Base-by-base conservation (phyloP, 148 eudicot species). In the Fallopia convolvulus region DNA sequence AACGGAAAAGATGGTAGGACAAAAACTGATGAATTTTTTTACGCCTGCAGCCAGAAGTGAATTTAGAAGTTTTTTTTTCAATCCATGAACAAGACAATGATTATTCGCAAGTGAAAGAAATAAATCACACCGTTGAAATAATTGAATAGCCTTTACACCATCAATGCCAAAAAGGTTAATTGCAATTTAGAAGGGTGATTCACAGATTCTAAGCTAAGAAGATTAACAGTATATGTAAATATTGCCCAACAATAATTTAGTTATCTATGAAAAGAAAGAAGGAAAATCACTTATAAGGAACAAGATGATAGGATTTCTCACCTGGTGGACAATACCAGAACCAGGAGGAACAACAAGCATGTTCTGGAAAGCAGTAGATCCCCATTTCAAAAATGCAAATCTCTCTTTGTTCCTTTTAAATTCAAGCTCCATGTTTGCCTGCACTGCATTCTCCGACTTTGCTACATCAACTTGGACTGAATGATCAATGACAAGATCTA, bases 321-420 rank as follows among this genome's bases (percentile, higher is more conserved):
- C 98, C 93, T 94, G 98, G 79, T 94, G 98, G 63, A 94, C 98
- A 76, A 94, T 94, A 82, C 98, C 98, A 82, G 98, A 94, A 82
- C 98, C 98, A 42, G 98, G 97, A 80, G 98, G 98, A 80, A 92
- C 95, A 46, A 94, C 98, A 71, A 94, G 97, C 98, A 92, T 94
- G 79, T 94, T 94, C 52, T 77, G 89, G 87, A 94, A 94, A 76
- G 98, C 98, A 82, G 88, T 89, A 50, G 97, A 94, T 65, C 98
- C 98, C 98, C 98, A 94, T 82, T 90, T 94, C 15, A 92, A 89
- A 83, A 94, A 94, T 56, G 84, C 95, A 83, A 94, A 94, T 75
- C 97, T 86, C 86, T 94, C 97, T 36, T 86, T 86, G 87, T 92
- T 94, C 79, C 98, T 90, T 81, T 86, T 77, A 63, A 94, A 94